A percentile compares a stretch with the other conserved stretches of the same genome.
phyloP scores from a whole-genome alignment of 139 green algal genomes.

The Bryopsis sp. region DNA sequence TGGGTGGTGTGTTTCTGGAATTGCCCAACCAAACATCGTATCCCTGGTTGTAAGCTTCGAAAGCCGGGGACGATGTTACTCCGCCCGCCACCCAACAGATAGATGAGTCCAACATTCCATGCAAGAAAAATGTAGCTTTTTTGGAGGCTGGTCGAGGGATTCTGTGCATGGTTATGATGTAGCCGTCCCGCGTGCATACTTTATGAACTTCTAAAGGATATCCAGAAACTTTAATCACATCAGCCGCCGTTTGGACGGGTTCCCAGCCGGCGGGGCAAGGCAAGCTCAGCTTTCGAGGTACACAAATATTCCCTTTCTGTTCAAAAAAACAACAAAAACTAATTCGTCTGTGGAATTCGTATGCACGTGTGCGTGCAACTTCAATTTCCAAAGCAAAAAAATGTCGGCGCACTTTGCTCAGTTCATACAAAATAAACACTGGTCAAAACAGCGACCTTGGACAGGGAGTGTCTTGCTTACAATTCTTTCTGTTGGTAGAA shows the following conservation, averaged over 20 bases:
- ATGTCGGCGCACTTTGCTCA: no score
- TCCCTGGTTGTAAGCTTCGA: conserved; percentile 82
- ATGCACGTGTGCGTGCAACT: no score
- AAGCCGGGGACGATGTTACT: conserved; percentile 68
- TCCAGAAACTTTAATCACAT: conserved; percentile 30
- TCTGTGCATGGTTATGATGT: conserved; percentile 43
- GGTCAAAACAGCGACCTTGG: no score
- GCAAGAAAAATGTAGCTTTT: conserved; percentile 64
- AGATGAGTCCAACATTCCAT: conserved; percentile 85
- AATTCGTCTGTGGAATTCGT: no score
- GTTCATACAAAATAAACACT: no score
- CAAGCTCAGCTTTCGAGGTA: no score
- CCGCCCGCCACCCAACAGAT: conserved; percentile 81
- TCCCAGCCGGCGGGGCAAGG: no score
- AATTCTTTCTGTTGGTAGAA: no score
- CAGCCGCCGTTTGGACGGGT: conserved; percentile 18
- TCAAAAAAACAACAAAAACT: no score
- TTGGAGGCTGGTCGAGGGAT: conserved; percentile 29
- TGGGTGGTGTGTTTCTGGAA: conserved; percentile 67
- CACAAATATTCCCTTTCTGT: no score
- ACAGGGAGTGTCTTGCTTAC: no score
- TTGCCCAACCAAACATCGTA: conserved; percentile 93
- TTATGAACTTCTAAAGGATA: conserved; percentile 57
- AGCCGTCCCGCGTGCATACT: conserved; percentile 66
- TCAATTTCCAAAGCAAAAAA: no score